Base-by-base conservation (phyloP, 1,139 yeast species). In the Taiozyma onychis region DNA sequence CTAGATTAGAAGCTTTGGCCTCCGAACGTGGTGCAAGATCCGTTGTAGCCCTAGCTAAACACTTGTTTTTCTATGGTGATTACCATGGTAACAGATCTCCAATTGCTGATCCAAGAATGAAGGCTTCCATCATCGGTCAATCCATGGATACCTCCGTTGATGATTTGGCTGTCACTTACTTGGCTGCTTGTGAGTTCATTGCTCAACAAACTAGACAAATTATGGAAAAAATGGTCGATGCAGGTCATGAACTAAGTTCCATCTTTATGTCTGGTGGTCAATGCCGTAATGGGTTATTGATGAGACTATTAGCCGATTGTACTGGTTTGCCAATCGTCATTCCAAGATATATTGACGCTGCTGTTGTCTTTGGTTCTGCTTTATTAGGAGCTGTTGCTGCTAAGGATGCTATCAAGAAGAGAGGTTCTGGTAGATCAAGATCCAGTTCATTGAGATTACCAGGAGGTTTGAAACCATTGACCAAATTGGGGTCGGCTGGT, bases 201-300 rank as follows among this genome's bases (percentile, higher is more conserved):
- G 97, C 97, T 50, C 97, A 90, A 67, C 99, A 93, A 71, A 91
- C 98, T 1, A 81, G 97, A 63, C 99, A 93, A 64, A 93, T 93
- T 64, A 83, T 93, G 37, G 95, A 88, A 58, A 83, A 83, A 52
- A 85, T 93, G 88, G 83, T 81, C 61, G 71, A 76, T 49, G 75
- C 85, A 4, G 99, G 99, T 6, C 97, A 91, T 71, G 60, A 74
- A 22, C 80, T 93, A 56, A 73, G 77, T 39, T 78, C 89, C 45
- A 83, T 93, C 54, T 93, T 85, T 70, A 84, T 93, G 83, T 85
- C 95, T 58, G 99, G 99, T 51, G 98, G 99, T 30, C 99, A 93
- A 69, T 90, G 97, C 69, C 81, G 97, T 66, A 93, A 93, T 68
- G 86, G 89, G 21, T 73, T 93, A 56, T 75, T 93, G 56, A 90